Conservation (phyloP, 768 basidiomycete species). For the Hygrocybe coccinea region DNA sequence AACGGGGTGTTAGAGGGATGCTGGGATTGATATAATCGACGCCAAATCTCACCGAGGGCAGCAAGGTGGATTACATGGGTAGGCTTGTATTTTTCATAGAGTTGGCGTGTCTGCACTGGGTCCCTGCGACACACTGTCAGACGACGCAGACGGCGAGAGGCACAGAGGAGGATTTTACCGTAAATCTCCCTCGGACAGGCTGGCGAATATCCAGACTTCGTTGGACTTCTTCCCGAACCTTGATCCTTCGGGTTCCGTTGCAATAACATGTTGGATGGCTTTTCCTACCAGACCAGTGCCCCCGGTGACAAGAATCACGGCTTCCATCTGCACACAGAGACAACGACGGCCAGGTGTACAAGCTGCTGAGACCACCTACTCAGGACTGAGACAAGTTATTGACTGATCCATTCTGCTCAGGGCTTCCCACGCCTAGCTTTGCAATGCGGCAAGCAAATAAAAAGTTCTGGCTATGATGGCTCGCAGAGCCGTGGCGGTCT, state of each 20-base stretch:
- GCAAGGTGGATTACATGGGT: conserved; percentile 97
- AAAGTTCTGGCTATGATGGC: neutral
- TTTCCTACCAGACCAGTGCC: conserved; percentile 85
- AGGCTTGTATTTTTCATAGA: conserved; percentile 89
- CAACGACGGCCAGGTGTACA: neutral
- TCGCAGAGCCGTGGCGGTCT: neutral
- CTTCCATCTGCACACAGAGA: conserved; percentile 24
- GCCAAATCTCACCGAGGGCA: conserved; percentile 49
- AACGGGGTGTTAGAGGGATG: neutral
- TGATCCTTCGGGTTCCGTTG: conserved; percentile 72
- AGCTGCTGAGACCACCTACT: neutral
- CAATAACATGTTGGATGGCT: conserved; percentile 73
- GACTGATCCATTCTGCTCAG: neutral
- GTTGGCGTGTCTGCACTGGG: conserved; percentile 55
- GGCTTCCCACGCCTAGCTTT: neutral
- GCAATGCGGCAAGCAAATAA: neutral
- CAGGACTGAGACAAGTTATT: neutral
- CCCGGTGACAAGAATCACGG: conserved; percentile 75
- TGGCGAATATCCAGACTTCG: conserved; percentile 84
- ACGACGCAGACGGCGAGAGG: conserved; percentile 2
- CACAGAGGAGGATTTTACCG: conserved; percentile 42
- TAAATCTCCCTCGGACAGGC: conserved; percentile 77
- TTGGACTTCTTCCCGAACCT: conserved; percentile 69
- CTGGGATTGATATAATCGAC: neutral
- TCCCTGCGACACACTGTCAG: conserved; percentile 45